Evolutionary conservation across 2,329 filamentous ascomycete genomes (phyloP).

Genomic region (Paecilomyces sp.): DNA sequence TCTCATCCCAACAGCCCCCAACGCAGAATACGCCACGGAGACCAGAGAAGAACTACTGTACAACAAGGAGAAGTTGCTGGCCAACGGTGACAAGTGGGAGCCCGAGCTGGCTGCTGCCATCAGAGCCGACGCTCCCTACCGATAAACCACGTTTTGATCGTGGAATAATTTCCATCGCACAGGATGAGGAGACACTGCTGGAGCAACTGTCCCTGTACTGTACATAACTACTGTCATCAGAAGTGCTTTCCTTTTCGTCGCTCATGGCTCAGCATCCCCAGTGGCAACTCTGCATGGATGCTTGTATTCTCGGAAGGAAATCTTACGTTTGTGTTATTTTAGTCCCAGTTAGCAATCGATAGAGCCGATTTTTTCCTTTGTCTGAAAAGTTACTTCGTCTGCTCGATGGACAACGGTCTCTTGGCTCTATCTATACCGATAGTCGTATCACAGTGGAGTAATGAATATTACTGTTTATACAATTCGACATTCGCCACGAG

Average conservation of each 20-base stretch:
- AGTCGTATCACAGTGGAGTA: background rate
- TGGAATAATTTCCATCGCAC: background rate
- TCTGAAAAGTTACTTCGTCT: background rate
- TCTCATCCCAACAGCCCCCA: constrained; percentile 45
- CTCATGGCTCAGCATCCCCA: background rate
- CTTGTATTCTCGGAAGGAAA: constrained; percentile 19
- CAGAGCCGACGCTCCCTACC: constrained; percentile 86
- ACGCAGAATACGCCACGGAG: constrained; percentile 69
- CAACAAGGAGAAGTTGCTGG: constrained; percentile 91
- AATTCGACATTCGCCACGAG: background rate
- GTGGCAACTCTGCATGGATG: constrained; percentile 7
- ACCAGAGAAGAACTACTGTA: constrained; percentile 90
- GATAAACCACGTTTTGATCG: constrained; percentile 45
- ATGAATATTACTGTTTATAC: background rate
- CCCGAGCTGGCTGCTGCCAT: constrained; percentile 89
- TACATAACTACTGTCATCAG: background rate
- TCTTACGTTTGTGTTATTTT: background rate
- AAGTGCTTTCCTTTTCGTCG: background rate
- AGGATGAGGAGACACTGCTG: background rate
- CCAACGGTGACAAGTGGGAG: constrained; percentile 96
- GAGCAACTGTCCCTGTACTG: background rate
- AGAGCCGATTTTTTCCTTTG: background rate
- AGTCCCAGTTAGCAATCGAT: background rate
- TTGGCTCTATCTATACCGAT: background rate
- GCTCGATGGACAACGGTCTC: background rate